phyloP scores from a whole-genome alignment of 495 filamentous ascomycete genomes.

The Bacidia rubella region DNA sequence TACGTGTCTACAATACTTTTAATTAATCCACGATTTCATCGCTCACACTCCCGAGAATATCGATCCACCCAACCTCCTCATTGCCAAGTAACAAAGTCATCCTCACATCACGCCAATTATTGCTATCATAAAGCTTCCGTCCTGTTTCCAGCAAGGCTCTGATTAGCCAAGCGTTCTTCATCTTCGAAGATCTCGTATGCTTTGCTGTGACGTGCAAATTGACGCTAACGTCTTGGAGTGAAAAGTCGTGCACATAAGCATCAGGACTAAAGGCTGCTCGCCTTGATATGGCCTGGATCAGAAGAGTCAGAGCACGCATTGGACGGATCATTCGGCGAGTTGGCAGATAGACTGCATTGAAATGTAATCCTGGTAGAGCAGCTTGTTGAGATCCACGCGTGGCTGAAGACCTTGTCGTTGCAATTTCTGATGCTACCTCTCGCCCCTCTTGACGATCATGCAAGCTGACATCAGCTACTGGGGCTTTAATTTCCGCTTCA shows the following conservation, averaged over 20 bases:
- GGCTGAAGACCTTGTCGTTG: too few relatives aligned
- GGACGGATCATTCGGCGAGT: too few relatives aligned
- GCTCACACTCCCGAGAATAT: too few relatives aligned
- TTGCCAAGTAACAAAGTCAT: not conserved
- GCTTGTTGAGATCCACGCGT: too few relatives aligned
- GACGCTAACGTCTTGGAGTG: not conserved
- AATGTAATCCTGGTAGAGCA: too few relatives aligned
- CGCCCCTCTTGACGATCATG: too few relatives aligned
- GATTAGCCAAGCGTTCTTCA: not conserved
- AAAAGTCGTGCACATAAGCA: not conserved
- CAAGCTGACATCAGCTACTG: too few relatives aligned
- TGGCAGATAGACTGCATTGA: too few relatives aligned
- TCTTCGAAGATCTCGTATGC: not conserved
- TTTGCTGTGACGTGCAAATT: not conserved
- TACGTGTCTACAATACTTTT: too few relatives aligned
- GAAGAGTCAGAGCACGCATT: not conserved
- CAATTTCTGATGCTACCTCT: too few relatives aligned
- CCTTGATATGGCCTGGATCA: not conserved
- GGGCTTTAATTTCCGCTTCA: too few relatives aligned
- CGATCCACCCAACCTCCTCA: not conserved
- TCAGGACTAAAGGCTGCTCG: not conserved
- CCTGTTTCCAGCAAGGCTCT: not conserved
- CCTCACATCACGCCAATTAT: not conserved
- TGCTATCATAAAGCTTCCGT: not conserved
- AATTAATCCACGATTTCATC: too few relatives aligned